phyloP scores from a whole-genome alignment of 1,284 basidiomycete genomes.

The Melanopsichium pennsylvanicum region DNA sequence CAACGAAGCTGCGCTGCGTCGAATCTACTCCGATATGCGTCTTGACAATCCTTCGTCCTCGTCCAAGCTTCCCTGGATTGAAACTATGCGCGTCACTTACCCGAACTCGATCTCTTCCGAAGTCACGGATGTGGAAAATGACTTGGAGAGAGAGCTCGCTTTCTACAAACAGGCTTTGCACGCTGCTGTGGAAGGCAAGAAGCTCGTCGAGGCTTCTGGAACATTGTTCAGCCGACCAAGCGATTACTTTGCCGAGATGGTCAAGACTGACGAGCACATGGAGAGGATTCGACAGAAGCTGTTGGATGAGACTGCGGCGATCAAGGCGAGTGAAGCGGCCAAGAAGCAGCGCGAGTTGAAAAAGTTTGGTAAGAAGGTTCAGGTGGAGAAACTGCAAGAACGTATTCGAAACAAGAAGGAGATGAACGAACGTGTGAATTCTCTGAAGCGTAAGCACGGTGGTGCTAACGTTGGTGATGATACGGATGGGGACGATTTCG shows the following conservation, averaged over 20 bases:
- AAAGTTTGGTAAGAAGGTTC: constrained; percentile 97
- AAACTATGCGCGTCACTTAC: constrained; percentile 59
- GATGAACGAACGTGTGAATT: constrained; percentile 71
- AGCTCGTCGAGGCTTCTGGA: constrained; percentile 76
- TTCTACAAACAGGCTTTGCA: constrained; percentile 98
- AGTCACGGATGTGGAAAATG: constrained; percentile 76
- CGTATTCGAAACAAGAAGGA: constrained; percentile 79
- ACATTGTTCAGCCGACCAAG: constrained; percentile 89
- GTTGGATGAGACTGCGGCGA: constrained; percentile 85
- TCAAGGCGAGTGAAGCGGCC: constrained; percentile 91
- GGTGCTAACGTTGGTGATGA: constrained; percentile 56
- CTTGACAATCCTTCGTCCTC: constrained; percentile 45
- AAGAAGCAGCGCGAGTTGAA: constrained; percentile 91
- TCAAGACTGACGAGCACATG: constrained; percentile 98
- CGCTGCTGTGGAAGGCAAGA: constrained; percentile 77
- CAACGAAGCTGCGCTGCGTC: constrained; percentile 54
- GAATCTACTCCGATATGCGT: constrained; percentile 54
- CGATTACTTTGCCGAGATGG: constrained; percentile 99
- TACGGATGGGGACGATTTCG: constrained; percentile 72
- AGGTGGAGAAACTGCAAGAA: constrained; percentile 83
- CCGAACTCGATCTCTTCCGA: constrained; percentile 65
- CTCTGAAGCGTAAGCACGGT: constrained; percentile 72
- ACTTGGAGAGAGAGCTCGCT: constrained; percentile 89
- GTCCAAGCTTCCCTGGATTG: constrained; percentile 61
- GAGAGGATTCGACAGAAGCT: constrained; percentile 90